Percentiles rank a stretch among this genome's conserved stretches.
Conservation (phyloP, 176 grass and related monocot species). For the Zoysia japonica region DNA sequence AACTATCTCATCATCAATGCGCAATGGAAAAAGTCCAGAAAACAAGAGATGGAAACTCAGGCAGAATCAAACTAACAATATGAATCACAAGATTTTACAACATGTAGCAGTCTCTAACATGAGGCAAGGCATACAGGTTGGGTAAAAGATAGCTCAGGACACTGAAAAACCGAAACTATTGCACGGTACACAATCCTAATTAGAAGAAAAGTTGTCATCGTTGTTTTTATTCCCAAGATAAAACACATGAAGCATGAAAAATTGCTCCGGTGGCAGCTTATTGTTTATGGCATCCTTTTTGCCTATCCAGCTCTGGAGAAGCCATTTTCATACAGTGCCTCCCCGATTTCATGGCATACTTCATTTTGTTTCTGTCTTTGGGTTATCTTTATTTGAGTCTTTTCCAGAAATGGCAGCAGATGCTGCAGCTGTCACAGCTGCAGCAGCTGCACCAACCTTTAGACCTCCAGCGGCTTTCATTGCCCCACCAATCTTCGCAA, state of each 20-base stretch:
- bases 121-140: neutral
- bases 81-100: neutral
- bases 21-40: neutral
- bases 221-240: constrained; percentile 26
- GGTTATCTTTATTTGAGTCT: constrained; percentile 34
- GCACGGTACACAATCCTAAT: neutral
- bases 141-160: neutral
- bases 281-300: neutral
- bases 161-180: constrained; percentile 1
- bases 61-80: neutral
- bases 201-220: neutral
- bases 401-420: constrained; percentile 65
- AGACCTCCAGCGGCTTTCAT: constrained; percentile 85
- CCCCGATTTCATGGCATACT: neutral
- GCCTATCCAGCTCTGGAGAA: neutral
- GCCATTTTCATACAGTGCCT: neutral
- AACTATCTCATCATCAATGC: neutral
- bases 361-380: constrained; percentile 61
- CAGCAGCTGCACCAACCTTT: constrained; percentile 74
- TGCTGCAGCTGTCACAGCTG: constrained; percentile 71
- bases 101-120: neutral
- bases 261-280: neutral
- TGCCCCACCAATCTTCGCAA: constrained; percentile 69
- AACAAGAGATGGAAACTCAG: neutral
- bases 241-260: constrained; percentile 41